Evolutionary conservation across 2,329 filamentous ascomycete genomes (phyloP), one percentile per base, ranked within the genome.

Genomic region (Fusarium sp.): DNA sequence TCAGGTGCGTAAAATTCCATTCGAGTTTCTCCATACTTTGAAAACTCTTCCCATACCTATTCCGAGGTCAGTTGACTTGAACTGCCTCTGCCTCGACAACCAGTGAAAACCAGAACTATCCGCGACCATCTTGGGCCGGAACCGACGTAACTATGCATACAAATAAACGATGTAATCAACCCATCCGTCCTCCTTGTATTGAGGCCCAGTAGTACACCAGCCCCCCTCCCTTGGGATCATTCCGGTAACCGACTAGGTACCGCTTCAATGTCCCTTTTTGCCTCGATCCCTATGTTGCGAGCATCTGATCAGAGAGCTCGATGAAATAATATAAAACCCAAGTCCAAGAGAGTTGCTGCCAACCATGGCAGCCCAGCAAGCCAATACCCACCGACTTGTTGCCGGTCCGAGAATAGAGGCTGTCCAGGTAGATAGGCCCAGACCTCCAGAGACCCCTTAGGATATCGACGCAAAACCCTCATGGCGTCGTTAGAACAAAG

Each of bases 401-500:
- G 41, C 54, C 57, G 27, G 48, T 41, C 56, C 65, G 33, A 64
- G 41, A 50, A 20, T 39, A 56, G 29, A 54, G 31, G n/a, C 50
- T 62, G 60, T 63, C 59, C n/a, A 24, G 22, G 43, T 58, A 65
- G 27, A 31, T 54, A 54, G 48, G 24, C 31, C 59, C 48, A 54
- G 48, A 60, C 61, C 37, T 50, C 54, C 54, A 37, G 37, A 59
- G 37, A 65, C 56, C 56, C 67, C 54, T 57, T 59, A 56, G 50
- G 52, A 72, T 68, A 69, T 72, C 65, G 77, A 78, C 77, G 72
- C 72, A 74, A 71, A 75, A 67, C 61, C 68, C 58, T 78, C 76
- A 73, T 78, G 63, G 76, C 75, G 75, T 78, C 76, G 66, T 78
- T 65, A 76, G 69, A 72, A 64, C 75, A 76, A 78, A 76, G 69